Base-by-base conservation (phyloP, 2,329 filamentous ascomycete genomes). In the Microsporum canis region DNA sequence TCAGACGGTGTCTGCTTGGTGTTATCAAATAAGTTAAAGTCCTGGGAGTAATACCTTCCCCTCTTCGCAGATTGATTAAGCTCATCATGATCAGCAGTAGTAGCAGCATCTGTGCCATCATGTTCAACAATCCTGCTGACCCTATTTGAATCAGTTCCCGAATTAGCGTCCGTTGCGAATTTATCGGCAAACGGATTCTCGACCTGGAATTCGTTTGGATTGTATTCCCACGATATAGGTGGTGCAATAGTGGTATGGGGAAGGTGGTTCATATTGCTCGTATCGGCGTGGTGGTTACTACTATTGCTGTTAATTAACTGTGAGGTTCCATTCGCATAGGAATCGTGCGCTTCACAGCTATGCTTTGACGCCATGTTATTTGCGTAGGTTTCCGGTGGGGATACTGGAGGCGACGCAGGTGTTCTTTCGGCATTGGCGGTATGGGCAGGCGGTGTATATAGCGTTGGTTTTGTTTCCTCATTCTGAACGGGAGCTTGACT, bases 181-280 rank as follows among this genome's bases (percentile, higher is more conserved):
- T 61, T 65, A 39, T 76, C 74, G 3, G 73, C 74, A 56, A 76
- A 76, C 5, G 74, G 74, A 61, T 76, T 75, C 62, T 73, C 73
- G 23, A 75, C 72, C 59, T 73, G 71, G 61, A 72, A 75, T 43
- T 75, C 72, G 51, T 71, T 70, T 5, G 74, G 67, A 7, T 71
- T 72, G 59, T 75, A 75, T 60, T 76, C 71, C 58, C 71, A 72
- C 29, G 53, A 57, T 43, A 60, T 63, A 59, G 29, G 62, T 39
- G 12, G 47, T 61, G 56, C 60, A 57, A n/a, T 14, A 14, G 8
- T 51, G 60, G 6, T 64, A 58, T 33, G 65, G 57, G 2, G 68
- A 41, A 66, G 51, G 31, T 45, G 47, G 10, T 47, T 45, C 8
- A 10, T 58, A 51, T 31, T 45, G 34, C 17, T 33, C 31, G 23